Base-by-base conservation (phyloP, 2,329 filamentous ascomycete genomes). In the Colletotrichum sp. region DNA sequence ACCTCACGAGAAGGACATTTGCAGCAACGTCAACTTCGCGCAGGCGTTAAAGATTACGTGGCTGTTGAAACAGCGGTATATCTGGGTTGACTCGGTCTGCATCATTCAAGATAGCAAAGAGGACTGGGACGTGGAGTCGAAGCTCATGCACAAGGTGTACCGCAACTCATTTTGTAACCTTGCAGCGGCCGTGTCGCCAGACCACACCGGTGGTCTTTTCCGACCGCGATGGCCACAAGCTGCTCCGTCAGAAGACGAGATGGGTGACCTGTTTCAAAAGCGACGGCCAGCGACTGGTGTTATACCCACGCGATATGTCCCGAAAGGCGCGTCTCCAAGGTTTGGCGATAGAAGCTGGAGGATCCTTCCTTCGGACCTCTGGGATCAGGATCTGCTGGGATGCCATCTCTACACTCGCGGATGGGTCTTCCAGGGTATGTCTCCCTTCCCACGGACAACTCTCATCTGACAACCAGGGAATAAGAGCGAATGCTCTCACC, bases 61-160 rank as follows among this genome's bases (percentile, higher is more conserved):
- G 2, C 34, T 51, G 12, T 58, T 79, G 7, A 76, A 76, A 6
- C n/a, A 75, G 38, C 43, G 64, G 3, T 80, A 79, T 24, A 18
- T 80, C 7, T 80, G 78, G 78, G 79, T 80, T 31, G 78, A 80
- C 66, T 79, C 78, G 6, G 66, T 80, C 3, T 80, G 79, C 57
- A 80, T 80, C 55, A 66, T 79, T 8, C 78, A 79, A 47, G 38
- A 27, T 5, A 21, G 73, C 9, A 65, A n/a, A 15, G 43, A 65
- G 0, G 77, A 79, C 24, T 78, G 77, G 77, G 51, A 70, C 3
- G 24, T 18, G 1, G 75, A 79, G 66, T 69, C 74, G 1, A 24
- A 61, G 13, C 54, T 57, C 16, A 77, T 77, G 76, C 70, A 67
- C 5, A 59, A 66, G 16, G 70, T 75, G 6, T 75, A 75, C 24